Evolutionary conservation across 2,329 filamentous ascomycete genomes (phyloP), one percentile per base, ranked within the genome.

Genomic region (Trichophyton simii): DNA sequence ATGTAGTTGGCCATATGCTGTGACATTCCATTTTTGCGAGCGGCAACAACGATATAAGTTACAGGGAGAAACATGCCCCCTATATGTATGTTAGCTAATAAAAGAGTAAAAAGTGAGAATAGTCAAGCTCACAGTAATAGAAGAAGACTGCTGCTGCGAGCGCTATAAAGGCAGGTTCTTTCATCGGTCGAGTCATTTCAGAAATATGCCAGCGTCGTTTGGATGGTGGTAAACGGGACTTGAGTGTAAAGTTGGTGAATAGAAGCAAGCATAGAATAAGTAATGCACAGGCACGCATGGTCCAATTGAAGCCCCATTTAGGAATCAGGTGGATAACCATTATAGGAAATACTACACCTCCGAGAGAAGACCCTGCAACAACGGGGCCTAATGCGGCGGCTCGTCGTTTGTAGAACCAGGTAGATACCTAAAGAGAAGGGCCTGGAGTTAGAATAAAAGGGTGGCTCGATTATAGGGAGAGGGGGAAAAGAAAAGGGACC

Each of bases 351-450:
- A 83, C 72, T 7, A 84, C 71, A 25, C 82, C 80, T 2, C 82
- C 82, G 20, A 64, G 41, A 1, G 79, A 81, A 36, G 80, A 82
- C 2, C 85, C 85, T 3, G 78, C 79, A 1, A 83, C 82, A 1
- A 82, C 80, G 4, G 87, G 68, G 1, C 83, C 83, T 54, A 86
- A 79, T 3, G 83, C 83, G 20, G 87, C 71, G 0, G 78, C 78
- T 60, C 82, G 76, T 63, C 76, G 76, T 44, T 74, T 75, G 63
- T 73, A 73, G 67, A 84, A 84, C 80, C 81, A 83, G 3, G 75
- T 78, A 36, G 75, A 72, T 41, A 71, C 68, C n/a, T 79, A 58
- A 68, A 87, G 87, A 68, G 88, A 87, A 87, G 68, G 88, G 88
- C 11, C 85, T 85, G 2, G 3, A 84, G 81, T 1, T 88, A 62